phyloP scores from a whole-genome alignment of 805 yeast species.

The Cyberlindnera euphorbiae region DNA sequence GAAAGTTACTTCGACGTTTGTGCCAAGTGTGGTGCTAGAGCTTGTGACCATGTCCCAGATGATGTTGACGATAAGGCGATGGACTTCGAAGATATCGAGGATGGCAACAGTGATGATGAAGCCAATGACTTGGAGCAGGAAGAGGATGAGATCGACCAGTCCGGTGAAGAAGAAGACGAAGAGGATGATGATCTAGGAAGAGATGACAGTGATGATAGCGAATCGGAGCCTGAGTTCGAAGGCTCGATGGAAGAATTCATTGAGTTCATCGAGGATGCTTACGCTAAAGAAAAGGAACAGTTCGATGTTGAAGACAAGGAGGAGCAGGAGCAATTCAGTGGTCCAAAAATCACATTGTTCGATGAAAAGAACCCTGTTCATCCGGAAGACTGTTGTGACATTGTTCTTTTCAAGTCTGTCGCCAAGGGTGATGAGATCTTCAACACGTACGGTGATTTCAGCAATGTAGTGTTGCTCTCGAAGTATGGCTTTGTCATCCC shows the following conservation, averaged over 20 bases:
- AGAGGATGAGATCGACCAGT: too few species aligned
- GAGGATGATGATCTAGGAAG: slow-evolving; percentile 6
- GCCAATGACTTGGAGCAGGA: slow-evolving; percentile 4
- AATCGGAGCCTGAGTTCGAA: slow-evolving; percentile 19
- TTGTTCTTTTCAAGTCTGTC: slow-evolving; percentile 36
- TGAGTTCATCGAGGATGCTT: slow-evolving; percentile 25
- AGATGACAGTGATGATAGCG: slow-evolving; percentile 8
- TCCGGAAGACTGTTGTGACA: slow-evolving; percentile 66
- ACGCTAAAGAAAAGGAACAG: slow-evolving; percentile 12
- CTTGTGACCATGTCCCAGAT: slow-evolving; percentile 28
- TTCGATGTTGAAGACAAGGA: slow-evolving; percentile 14
- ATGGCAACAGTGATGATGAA: slow-evolving; percentile 10
- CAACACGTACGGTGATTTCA: slow-evolving; percentile 77
- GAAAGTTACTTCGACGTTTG: slow-evolving; percentile 52
- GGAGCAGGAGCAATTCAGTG: slow-evolving; percentile 12
- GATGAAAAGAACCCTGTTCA: slow-evolving; percentile 32
- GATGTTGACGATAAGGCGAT: slow-evolving; percentile 10
- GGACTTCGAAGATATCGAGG: slow-evolving; percentile 8
- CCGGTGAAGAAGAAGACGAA: slow-evolving; percentile 10
- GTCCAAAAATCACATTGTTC: slow-evolving; percentile 8
- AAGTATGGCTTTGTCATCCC: slow-evolving; percentile 66
- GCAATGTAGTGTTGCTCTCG: slow-evolving; percentile 61
- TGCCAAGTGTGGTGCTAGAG: slow-evolving; percentile 41
- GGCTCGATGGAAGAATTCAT: slow-evolving; percentile 28
- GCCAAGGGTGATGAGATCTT: slow-evolving; percentile 55